Percentiles rank a stretch among this genome's conserved stretches.
Conservation (phyloP, 2,329 filamentous ascomycete genomes). For the Endothia cerciana region DNA sequence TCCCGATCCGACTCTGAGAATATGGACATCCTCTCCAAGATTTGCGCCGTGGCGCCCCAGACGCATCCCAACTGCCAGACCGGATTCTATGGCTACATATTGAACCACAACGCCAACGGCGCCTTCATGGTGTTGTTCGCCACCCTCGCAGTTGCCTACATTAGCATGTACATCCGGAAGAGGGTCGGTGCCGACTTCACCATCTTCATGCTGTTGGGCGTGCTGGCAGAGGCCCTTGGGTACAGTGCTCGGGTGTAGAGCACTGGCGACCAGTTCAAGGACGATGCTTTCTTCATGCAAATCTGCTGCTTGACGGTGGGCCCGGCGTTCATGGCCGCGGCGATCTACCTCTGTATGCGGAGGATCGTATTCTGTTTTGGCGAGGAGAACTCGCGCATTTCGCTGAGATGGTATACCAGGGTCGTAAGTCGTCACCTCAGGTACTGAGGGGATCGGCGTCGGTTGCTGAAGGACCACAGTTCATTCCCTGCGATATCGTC, state of each 20-base stretch:
- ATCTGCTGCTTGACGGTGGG: conserved; percentile 66
- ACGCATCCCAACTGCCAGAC: conserved; percentile 35
- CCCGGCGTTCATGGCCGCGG: conserved; percentile 67
- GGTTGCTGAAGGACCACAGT: conserved; percentile 41
- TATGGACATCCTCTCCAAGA: not conserved
- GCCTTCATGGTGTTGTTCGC: conserved; percentile 55
- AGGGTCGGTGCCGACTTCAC: conserved; percentile 55
- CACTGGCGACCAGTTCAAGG: conserved; percentile 55
- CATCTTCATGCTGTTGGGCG: conserved; percentile 57
- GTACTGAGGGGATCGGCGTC: not conserved
- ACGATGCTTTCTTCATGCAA: conserved; percentile 57
- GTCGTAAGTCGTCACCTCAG: conserved; percentile 42
- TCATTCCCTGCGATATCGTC: conserved; percentile 66
- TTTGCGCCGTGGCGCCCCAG: not conserved
- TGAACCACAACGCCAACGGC: conserved; percentile 57
- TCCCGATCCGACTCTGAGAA: not conserved
- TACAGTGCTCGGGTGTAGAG: conserved; percentile 62
- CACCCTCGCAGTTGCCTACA: conserved; percentile 46
- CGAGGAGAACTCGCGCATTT: conserved; percentile 51
- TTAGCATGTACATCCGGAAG: conserved; percentile 46
- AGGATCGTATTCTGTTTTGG: conserved; percentile 54
- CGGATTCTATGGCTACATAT: conserved; percentile 57
- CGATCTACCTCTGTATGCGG: conserved; percentile 64
- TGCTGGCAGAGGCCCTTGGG: conserved; percentile 60
- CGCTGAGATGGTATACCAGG: conserved; percentile 51